A percentile compares a stretch with the other conserved stretches of the same genome.
phyloP scores from a whole-genome alignment of 352 stramenopile species.

The Phytophthora hybrid region DNA sequence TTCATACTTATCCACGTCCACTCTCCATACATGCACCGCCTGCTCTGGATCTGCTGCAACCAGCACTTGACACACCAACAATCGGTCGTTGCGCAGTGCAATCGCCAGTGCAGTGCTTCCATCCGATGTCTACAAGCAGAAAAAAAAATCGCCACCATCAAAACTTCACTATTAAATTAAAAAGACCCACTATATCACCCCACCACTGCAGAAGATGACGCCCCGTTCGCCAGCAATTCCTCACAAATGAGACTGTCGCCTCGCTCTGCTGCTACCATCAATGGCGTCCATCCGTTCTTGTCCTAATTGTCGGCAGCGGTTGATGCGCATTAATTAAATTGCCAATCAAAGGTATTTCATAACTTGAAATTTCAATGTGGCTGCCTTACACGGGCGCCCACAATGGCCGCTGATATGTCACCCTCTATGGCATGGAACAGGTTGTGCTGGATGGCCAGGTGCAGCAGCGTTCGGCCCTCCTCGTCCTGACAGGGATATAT shows the following conservation, averaged over 20 bases:
- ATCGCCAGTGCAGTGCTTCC: slow-evolving; percentile 35
- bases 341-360: neutral
- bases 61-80: slow-evolving; percentile 47
- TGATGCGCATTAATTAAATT: slow-evolving; percentile 5
- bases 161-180: neutral
- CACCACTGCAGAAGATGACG: slow-evolving; percentile 31
- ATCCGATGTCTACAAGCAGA: slow-evolving; percentile 20
- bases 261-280: slow-evolving; percentile 43
- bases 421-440: slow-evolving; percentile 41
- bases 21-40: slow-evolving; percentile 31
- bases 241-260: slow-evolving; percentile 49
- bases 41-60: slow-evolving; percentile 38
- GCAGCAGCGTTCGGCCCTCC: slow-evolving; percentile 38
- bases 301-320: slow-evolving; percentile 23
- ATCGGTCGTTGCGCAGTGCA: slow-evolving; percentile 24
- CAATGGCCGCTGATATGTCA: slow-evolving; percentile 26
- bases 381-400: slow-evolving; percentile 28
- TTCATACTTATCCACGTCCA: neutral
- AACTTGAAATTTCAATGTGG: neutral
- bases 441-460: slow-evolving; percentile 35
- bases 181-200: neutral
- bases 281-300: slow-evolving; percentile 38
- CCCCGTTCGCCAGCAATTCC: slow-evolving; percentile 42
- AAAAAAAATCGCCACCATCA: neutral
- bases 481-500: slow-evolving; percentile 33